These are phyloP conservation scores for Dichotomopilus funicola DNA, from an alignment of 2,329 filamentous ascomycete species.

Conservation along the genomic window DNA sequence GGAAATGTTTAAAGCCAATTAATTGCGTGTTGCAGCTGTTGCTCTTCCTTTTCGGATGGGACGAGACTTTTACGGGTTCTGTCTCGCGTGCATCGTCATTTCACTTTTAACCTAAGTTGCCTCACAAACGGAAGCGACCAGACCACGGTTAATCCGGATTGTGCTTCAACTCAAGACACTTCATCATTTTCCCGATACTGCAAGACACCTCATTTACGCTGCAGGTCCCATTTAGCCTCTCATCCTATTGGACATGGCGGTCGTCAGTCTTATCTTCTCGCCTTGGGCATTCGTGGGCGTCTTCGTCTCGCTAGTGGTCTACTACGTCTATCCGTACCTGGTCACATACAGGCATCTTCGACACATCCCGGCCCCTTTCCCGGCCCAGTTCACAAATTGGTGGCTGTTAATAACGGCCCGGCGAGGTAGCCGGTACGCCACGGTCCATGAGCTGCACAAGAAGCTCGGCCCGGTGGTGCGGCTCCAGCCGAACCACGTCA, in stretches of 20 bases:
- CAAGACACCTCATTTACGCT: no score
- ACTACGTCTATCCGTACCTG: slow-evolving; percentile 55
- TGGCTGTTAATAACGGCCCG: slow-evolving; percentile 69
- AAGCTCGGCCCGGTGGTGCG: slow-evolving; percentile 73
- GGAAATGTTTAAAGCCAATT: no score
- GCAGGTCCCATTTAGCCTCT: no score
- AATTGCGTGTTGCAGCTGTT: no score
- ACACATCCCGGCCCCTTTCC: slow-evolving; percentile 56
- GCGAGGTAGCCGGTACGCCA: slow-evolving; percentile 55
- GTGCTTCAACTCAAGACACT: no score
- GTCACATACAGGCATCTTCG: slow-evolving; percentile 46
- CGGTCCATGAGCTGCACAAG: slow-evolving; percentile 67
- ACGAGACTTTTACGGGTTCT: no score
- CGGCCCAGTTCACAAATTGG: slow-evolving; percentile 63
- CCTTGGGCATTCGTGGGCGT: slow-evolving; percentile 43
- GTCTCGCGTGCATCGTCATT: no score
- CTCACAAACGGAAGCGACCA: no score
- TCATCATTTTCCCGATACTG: no score
- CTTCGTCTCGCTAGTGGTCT: slow-evolving; percentile 43
- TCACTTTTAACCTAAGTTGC: no score
- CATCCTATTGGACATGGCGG: slow-evolving; percentile 12
- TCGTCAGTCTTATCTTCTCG: slow-evolving; percentile 29
- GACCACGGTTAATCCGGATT: no score
- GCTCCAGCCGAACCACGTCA: slow-evolving; percentile 79
- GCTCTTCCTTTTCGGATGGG: no score